Evolutionary conservation across 2,329 filamentous ascomycete species (phyloP).

Genomic region (Colletotrichum sp.): DNA sequence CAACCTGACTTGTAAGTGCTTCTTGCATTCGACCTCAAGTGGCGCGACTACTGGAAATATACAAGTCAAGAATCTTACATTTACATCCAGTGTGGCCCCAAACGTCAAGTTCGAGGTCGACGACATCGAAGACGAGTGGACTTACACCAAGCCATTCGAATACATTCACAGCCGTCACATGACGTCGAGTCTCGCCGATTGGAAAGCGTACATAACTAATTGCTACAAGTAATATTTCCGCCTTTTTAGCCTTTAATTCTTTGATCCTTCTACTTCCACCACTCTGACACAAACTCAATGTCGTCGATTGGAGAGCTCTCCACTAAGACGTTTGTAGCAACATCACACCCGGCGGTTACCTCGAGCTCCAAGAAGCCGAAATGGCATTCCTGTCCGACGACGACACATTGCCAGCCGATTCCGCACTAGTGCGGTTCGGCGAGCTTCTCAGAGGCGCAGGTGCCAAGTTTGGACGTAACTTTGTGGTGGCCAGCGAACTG

Average conservation of each 20-base stretch:
- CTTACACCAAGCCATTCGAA: constrained; percentile 53
- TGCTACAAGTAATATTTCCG: neutral
- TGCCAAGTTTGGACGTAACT: constrained; percentile 27
- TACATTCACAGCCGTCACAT: constrained; percentile 54
- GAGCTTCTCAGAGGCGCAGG: neutral
- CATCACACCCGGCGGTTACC: constrained; percentile 56
- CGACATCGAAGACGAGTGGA: constrained; percentile 60
- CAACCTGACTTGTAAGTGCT: neutral
- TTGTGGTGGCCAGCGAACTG: constrained; percentile 24
- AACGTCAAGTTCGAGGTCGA: constrained; percentile 62
- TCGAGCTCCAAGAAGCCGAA: constrained; percentile 57
- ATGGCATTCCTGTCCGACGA: constrained; percentile 47
- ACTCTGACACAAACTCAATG: neutral
- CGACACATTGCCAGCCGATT: constrained; percentile 41
- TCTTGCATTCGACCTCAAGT: neutral
- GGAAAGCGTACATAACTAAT: neutral
- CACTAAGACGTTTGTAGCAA: constrained; percentile 22
- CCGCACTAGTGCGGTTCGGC: constrained; percentile 26
- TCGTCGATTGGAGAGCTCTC: too few species aligned
- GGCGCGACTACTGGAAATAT: neutral
- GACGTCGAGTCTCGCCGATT: neutral
- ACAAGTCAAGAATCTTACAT: neutral
- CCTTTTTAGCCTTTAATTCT: neutral
- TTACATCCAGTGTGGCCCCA: constrained; percentile 45
- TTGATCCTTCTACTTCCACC: neutral